These are phyloP conservation scores for Solanum tarapatanum DNA, from an alignment of 257 asterid genomes.

Conservation along the genomic window DNA sequence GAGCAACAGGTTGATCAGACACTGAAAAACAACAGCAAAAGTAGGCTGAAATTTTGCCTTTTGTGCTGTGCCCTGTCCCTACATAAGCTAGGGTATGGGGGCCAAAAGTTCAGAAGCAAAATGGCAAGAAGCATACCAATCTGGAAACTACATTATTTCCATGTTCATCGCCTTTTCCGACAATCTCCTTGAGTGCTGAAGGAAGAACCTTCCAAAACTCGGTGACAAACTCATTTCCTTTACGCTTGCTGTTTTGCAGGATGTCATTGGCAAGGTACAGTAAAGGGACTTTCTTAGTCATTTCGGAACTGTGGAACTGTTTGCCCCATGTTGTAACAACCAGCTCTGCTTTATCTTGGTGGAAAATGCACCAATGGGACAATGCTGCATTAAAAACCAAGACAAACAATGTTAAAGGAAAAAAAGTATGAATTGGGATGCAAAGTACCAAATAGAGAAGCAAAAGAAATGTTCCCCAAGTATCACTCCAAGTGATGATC, in stretches of 20 bases:
- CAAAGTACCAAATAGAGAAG: neutral
- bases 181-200: conserved; percentile 62
- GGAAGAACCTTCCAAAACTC: conserved; percentile 98
- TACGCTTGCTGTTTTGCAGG: conserved; percentile 86
- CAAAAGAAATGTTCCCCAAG: neutral
- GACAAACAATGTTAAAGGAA: conserved; percentile 9
- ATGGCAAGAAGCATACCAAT: conserved; percentile 47
- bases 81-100: neutral
- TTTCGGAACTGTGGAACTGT: conserved; percentile 60
- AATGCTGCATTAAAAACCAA: conserved; percentile 49
- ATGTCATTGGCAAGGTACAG: conserved; percentile 90
- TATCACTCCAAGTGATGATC: neutral
- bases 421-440: neutral
- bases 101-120: neutral
- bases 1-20: neutral
- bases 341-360: conserved; percentile 77
- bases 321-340: conserved; percentile 89
- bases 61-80: neutral
- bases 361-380: conserved; percentile 96
- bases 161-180: conserved; percentile 55
- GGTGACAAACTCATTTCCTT: conserved; percentile 79
- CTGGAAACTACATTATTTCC: conserved; percentile 62
- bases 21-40: neutral
- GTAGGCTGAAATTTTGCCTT: neutral
- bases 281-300: conserved; percentile 70